Percentiles rank a stretch among this genome's conserved stretches.
These are phyloP conservation scores for Tricholoma sp. DNA, from an alignment of 768 basidiomycete species.

Conservation along the genomic window DNA sequence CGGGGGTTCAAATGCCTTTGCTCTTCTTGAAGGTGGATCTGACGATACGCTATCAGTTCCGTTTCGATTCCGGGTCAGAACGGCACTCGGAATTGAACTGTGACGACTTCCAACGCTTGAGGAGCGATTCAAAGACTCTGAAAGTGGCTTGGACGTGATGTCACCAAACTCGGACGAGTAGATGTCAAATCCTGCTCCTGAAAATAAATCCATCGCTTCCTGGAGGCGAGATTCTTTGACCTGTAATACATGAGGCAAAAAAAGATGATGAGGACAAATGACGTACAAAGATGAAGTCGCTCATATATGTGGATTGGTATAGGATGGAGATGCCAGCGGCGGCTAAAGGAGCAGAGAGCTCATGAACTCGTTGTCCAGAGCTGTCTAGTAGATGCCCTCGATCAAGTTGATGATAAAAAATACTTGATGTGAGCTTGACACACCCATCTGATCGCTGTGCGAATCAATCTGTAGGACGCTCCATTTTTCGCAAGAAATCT, in stretches of 20 bases:
- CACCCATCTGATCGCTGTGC: constrained; percentile 67
- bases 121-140: constrained; percentile 18
- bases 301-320: constrained; percentile 79
- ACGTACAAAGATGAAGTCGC: constrained; percentile 77
- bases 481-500: constrained; percentile 73
- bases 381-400: constrained; percentile 40
- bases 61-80: constrained; percentile 45
- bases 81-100: constrained; percentile 17
- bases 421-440: constrained; percentile 14
- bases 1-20: not conserved
- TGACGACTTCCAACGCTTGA: constrained; percentile 16
- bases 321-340: constrained; percentile 76
- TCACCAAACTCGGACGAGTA: constrained; percentile 43
- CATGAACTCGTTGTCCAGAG: constrained; percentile 68
- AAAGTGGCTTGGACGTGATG: not conserved
- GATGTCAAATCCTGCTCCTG: constrained; percentile 60
- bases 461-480: constrained; percentile 79
- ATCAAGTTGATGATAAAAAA: constrained; percentile 6
- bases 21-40: constrained; percentile 3
- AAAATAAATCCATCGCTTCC: constrained; percentile 58
- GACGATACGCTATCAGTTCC: constrained; percentile 22
- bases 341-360: constrained; percentile 72
- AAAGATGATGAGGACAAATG: not conserved
- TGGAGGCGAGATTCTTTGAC: constrained; percentile 63
- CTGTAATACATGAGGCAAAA: constrained; percentile 27